phyloP scores from a whole-genome alignment of 2,329 filamentous ascomycete species.

The Plectosphaerella sp. region DNA sequence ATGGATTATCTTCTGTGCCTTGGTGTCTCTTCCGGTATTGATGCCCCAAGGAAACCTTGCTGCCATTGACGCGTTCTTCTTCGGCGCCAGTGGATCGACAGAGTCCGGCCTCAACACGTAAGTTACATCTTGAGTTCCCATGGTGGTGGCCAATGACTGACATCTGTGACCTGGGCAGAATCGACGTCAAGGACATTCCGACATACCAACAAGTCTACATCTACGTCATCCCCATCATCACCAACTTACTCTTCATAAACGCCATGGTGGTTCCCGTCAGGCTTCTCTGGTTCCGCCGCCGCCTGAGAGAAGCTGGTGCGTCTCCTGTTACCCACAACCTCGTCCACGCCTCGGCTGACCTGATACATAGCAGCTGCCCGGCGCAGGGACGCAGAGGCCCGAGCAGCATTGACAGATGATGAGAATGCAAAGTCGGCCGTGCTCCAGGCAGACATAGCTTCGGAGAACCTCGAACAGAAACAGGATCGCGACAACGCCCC shows the following conservation, averaged over 20 bases:
- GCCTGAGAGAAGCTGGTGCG: slow-evolving; percentile 19
- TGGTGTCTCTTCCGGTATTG: not conserved
- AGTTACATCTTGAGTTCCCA: slow-evolving; percentile 8
- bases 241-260: slow-evolving; percentile 45
- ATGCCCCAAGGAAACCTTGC: slow-evolving; percentile 25
- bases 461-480: not conserved
- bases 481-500: too few species aligned
- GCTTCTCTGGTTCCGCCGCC: slow-evolving; percentile 42
- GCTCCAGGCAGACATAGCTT: not conserved
- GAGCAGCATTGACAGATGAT: too few species aligned
- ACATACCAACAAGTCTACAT: slow-evolving; percentile 47
- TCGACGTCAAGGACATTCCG: slow-evolving; percentile 44
- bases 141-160: not conserved
- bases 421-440: not conserved
- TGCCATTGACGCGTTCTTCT: slow-evolving; percentile 44
- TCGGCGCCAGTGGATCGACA: slow-evolving; percentile 42
- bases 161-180: slow-evolving; percentile 20
- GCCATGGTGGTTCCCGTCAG: slow-evolving; percentile 42
- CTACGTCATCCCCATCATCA: slow-evolving; percentile 44
- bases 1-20: slow-evolving; percentile 2
- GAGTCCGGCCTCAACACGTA: slow-evolving; percentile 48
- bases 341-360: not conserved
- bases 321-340: not conserved
- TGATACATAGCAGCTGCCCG: not conserved
- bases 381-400: not conserved